phyloP scores from a whole-genome alignment of 768 basidiomycete species.

The Tylopilus vinaceipallidus region DNA sequence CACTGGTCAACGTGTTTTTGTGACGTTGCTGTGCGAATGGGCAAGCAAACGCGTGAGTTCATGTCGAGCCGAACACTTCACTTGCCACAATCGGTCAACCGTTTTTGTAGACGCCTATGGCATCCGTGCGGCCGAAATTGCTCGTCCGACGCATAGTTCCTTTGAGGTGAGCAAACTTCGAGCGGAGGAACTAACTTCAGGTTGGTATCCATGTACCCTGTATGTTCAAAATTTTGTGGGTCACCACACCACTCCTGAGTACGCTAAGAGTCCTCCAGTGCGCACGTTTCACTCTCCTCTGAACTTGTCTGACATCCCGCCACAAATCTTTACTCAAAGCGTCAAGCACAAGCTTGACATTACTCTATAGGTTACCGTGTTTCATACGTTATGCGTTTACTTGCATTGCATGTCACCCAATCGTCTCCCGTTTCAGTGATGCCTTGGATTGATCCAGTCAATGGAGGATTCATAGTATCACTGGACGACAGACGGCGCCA shows the following conservation, averaged over 20 bases:
- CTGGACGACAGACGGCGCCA: constrained; percentile 14
- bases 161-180: background rate
- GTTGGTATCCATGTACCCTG: background rate
- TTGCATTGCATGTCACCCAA: constrained; percentile 2
- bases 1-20: constrained; percentile 20
- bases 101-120: too few relatives aligned
- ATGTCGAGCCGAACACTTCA: constrained; percentile 9
- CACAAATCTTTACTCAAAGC: constrained; percentile 20
- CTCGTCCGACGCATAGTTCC: background rate
- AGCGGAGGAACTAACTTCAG: background rate
- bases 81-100: constrained; percentile 20
- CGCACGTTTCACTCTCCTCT: background rate
- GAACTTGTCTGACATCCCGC: constrained; percentile 9
- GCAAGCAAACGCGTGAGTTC: background rate
- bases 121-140: too few relatives aligned
- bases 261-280: constrained; percentile 8
- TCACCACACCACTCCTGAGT: background rate
- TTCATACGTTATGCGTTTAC: constrained; percentile 1
- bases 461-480: constrained; percentile 8
- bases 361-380: constrained; percentile 7
- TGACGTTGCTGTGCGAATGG: constrained; percentile 10
- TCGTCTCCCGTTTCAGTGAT: background rate
- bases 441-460: background rate
- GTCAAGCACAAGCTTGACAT: constrained; percentile 1
- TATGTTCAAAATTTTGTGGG: constrained; percentile 3